These are phyloP conservation scores for Xylariaceae sp. DNA, from an alignment of 2,329 filamentous ascomycete genomes.

Conservation along the genomic window DNA sequence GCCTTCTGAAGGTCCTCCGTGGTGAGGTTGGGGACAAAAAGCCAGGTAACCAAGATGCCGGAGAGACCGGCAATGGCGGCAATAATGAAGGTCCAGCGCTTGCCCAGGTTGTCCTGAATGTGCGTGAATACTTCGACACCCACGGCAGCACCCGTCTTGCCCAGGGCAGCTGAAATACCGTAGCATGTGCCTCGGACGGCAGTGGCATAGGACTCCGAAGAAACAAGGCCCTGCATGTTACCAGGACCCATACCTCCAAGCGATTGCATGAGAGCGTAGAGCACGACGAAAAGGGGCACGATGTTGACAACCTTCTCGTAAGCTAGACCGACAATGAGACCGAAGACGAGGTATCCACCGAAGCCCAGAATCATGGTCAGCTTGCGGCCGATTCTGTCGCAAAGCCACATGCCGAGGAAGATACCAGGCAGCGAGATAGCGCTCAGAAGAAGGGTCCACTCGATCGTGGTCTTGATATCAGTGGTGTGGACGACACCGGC, in stretches of 20 bases:
- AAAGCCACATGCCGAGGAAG: slow-evolving; percentile 12
- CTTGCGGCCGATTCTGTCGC: slow-evolving; percentile 13
- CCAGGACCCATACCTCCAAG: slow-evolving; percentile 12
- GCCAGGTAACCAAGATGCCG: slow-evolving; percentile 11
- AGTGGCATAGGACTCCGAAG: slow-evolving; percentile 14
- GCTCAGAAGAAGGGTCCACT: slow-evolving; percentile 12
- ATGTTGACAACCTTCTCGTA: slow-evolving; percentile 12
- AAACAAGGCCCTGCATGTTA: slow-evolving; percentile 13
- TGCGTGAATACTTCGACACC: slow-evolving; percentile 12
- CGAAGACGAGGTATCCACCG: slow-evolving; percentile 12
- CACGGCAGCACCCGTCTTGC: slow-evolving; percentile 10
- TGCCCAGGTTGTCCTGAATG: slow-evolving; percentile 13
- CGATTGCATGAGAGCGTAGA: slow-evolving; percentile 15
- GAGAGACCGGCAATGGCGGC: slow-evolving; percentile 10
- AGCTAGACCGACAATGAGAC: slow-evolving; percentile 11
- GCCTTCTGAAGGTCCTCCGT: slow-evolving; percentile 10
- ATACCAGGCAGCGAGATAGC: slow-evolving; percentile 8
- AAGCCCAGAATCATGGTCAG: slow-evolving; percentile 16
- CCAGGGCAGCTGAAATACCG: slow-evolving; percentile 13
- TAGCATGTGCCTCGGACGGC: slow-evolving; percentile 13
- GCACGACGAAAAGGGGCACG: slow-evolving; percentile 14
- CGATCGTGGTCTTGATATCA: slow-evolving; percentile 9
- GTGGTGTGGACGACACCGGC: slow-evolving; percentile 12
- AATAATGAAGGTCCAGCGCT: slow-evolving; percentile 16
- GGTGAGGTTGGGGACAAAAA: slow-evolving; percentile 11